A percentile compares a stretch with the other conserved stretches of the same genome.
Evolutionary conservation across 257 asterid species (phyloP).

Genomic region (Jasminum sambac): DNA sequence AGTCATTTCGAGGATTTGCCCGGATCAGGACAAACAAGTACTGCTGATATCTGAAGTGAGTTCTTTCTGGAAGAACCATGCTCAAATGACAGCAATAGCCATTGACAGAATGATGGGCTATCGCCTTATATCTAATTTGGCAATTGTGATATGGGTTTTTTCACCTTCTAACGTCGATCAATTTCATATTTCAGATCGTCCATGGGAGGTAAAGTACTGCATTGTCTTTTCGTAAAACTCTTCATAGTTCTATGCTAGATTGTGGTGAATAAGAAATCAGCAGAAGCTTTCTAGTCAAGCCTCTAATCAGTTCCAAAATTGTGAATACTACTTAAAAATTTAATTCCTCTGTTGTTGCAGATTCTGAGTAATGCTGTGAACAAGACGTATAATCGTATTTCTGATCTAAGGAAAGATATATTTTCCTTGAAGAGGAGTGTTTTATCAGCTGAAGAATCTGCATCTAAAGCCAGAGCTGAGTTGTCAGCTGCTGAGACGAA

Average conservation of each 20-base stretch:
- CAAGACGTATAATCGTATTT: constrained; percentile 87
- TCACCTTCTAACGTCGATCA: constrained; percentile 56
- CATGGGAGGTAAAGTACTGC: constrained; percentile 79
- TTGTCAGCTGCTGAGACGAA: constrained; percentile 72
- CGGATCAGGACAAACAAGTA: constrained; percentile 86
- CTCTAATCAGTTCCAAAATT: background rate
- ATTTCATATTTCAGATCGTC: constrained; percentile 86
- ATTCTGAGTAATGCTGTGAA: constrained; percentile 77
- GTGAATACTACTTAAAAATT: constrained; percentile 22
- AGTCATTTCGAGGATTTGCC: constrained; percentile 77
- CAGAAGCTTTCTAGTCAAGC: background rate
- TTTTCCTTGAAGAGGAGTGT: constrained; percentile 64
- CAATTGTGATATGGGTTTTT: constrained; percentile 96
- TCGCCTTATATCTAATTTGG: constrained; percentile 89
- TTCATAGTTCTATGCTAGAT: background rate
- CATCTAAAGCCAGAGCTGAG: constrained; percentile 74
- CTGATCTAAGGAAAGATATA: constrained; percentile 88
- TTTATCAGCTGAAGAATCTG: constrained; percentile 57
- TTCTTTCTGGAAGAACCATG: constrained; percentile 81
- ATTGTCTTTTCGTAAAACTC: background rate
- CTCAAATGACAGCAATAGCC: constrained; percentile 87
- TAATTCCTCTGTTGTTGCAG: constrained; percentile 39
- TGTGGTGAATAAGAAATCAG: background rate
- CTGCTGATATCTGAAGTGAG: constrained; percentile 84
- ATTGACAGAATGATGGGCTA: constrained; percentile 99